phyloP scores from a whole-genome alignment of 139 green algal species.

The Volvox reticuliferus region DNA sequence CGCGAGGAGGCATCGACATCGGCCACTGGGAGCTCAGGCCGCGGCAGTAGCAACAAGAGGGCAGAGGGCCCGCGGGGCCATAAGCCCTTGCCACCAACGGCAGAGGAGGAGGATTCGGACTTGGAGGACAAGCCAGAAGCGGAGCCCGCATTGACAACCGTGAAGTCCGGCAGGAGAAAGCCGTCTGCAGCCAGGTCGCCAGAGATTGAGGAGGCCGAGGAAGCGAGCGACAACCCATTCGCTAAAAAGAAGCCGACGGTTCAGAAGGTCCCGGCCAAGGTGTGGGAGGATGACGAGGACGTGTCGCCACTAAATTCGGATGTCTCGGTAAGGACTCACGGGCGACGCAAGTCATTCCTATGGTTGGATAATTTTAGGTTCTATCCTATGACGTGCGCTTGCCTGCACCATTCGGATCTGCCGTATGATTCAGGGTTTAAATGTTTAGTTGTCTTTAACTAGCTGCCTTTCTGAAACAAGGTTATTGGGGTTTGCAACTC shows the following conservation, averaged over 20 bases:
- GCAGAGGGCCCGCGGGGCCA: neutral
- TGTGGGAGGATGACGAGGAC: slow-evolving; percentile 42
- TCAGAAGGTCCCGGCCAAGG: slow-evolving; percentile 7
- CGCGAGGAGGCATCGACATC: neutral
- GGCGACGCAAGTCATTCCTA: neutral
- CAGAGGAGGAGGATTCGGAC: slow-evolving; percentile 35
- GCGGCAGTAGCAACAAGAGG: neutral
- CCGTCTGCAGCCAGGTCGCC: neutral
- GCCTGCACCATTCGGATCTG: neutral
- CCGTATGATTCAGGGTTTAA: too few relatives aligned
- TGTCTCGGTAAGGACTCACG: slow-evolving; percentile 16
- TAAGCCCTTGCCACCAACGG: slow-evolving; percentile 29
- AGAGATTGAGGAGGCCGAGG: neutral
- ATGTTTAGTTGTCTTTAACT: neutral
- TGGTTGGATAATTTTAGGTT: neutral
- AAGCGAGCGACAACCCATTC: slow-evolving; percentile 1
- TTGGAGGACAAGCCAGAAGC: slow-evolving; percentile 3
- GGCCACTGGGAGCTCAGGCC: neutral
- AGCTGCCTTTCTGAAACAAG: neutral
- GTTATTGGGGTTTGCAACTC: neutral
- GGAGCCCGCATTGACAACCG: neutral
- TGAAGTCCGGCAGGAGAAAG: slow-evolving; percentile 3
- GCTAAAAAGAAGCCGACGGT: slow-evolving; percentile 5
- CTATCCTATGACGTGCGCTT: neutral
- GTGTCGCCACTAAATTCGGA: slow-evolving; percentile 32